phyloP scores from a whole-genome alignment of 805 yeast genomes.

The Candida silvatica region DNA sequence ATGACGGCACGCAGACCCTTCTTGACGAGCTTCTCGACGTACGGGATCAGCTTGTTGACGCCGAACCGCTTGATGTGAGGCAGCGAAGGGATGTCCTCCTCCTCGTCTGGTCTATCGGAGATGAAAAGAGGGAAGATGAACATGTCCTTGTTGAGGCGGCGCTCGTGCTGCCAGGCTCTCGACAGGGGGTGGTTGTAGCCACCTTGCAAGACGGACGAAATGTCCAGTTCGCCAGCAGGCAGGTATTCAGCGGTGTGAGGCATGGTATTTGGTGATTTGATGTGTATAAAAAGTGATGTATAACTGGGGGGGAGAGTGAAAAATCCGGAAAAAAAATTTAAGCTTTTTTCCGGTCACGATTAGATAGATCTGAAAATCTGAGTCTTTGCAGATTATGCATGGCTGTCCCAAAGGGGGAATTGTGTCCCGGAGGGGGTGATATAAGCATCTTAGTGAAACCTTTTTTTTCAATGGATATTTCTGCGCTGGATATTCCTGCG shows the following conservation, averaged over 20 bases:
- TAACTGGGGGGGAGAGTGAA: no score
- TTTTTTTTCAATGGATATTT: no score
- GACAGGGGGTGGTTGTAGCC: conserved; percentile 89
- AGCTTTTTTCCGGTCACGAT: no score
- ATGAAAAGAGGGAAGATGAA: conserved; percentile 89
- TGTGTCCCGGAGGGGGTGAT: no score
- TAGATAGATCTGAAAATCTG: no score
- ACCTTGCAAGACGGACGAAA: conserved; percentile 79
- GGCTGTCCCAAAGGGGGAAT: no score
- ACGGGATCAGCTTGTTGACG: conserved; percentile 65
- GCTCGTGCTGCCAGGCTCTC: conserved; percentile 86
- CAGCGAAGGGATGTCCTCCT: conserved; percentile 59
- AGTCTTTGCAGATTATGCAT: no score
- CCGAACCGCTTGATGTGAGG: conserved; percentile 91
- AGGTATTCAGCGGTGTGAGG: conserved; percentile 64
- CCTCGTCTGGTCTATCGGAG: conserved; percentile 76
- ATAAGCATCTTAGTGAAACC: no score
- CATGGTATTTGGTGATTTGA: conserved; percentile 4
- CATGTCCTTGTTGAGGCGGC: conserved; percentile 79
- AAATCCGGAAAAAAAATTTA: no score
- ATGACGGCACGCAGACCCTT: conserved; percentile 86
- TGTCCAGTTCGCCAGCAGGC: conserved; percentile 45
- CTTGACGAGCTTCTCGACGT: conserved; percentile 55
- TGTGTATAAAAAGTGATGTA: background rate
- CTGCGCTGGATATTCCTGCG: conserved; percentile 42